Conservation (phyloP, 495 filamentous ascomycete species). For the Letharia columbiana region DNA sequence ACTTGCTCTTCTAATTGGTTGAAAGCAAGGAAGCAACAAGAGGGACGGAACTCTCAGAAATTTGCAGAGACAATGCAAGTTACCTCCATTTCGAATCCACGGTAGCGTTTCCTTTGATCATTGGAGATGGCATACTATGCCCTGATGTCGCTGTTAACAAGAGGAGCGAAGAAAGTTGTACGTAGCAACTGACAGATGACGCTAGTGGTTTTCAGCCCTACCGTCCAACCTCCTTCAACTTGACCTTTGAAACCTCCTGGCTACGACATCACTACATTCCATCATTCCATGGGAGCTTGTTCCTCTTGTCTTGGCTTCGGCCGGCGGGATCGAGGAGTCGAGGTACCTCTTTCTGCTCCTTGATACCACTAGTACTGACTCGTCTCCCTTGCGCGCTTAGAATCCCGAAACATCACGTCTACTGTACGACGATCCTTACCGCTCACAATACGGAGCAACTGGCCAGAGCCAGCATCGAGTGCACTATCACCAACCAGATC, state of each 20-base stretch:
- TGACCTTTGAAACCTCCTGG: not conserved
- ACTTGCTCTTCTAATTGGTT: not conserved
- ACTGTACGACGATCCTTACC: conserved; percentile 45
- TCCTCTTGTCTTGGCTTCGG: conserved; percentile 43
- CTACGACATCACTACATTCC: conserved; percentile 17
- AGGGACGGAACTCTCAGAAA: not conserved
- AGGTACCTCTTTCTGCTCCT: conserved; percentile 31
- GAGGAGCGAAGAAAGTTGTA: not conserved
- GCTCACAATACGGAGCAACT: conserved; percentile 41
- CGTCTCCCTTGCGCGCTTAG: conserved; percentile 27
- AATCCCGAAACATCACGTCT: conserved; percentile 43
- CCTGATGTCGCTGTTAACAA: not conserved
- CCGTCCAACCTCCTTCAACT: not conserved
- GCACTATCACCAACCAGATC: conserved; percentile 37
- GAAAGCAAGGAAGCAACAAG: not conserved
- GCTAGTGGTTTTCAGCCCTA: not conserved
- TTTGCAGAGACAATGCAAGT: not conserved
- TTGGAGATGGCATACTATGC: not conserved
- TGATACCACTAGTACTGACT: conserved; percentile 9
- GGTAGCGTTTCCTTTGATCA: not conserved
- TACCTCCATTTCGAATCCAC: not conserved
- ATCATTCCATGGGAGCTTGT: conserved; percentile 45
- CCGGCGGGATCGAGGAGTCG: conserved; percentile 35
- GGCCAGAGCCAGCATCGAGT: conserved; percentile 36
- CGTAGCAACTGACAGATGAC: not conserved